Percentiles rank a stretch among this genome's conserved stretches.
Evolutionary conservation across 2,329 filamentous ascomycete genomes (phyloP).

Genomic region (Fonsecaea nubica): DNA sequence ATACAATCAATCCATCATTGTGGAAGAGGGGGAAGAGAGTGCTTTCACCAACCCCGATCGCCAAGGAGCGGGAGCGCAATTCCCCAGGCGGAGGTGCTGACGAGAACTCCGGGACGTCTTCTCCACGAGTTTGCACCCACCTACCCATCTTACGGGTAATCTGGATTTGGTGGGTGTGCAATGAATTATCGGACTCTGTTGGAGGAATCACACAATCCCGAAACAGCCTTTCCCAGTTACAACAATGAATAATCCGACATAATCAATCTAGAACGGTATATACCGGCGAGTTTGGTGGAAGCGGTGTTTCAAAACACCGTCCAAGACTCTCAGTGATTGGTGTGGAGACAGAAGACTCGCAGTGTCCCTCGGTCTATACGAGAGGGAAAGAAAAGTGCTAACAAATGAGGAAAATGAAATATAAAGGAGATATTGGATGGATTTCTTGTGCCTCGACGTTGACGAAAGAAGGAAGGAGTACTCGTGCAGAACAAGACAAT

Average conservation of each 20-base stretch:
- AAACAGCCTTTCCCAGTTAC: background rate
- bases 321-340: background rate
- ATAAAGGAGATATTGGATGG: background rate
- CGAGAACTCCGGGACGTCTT: too few species aligned
- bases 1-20: too few species aligned
- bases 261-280: conserved; percentile 3
- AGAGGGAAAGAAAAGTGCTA: background rate
- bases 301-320: conserved; percentile 15
- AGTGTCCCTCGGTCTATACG: background rate
- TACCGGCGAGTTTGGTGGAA: background rate
- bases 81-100: too few species aligned
- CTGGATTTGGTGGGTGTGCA: background rate
- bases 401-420: background rate
- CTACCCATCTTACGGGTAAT: too few species aligned
- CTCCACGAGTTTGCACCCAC: too few species aligned
- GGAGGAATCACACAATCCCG: background rate
- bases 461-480: too few species aligned
- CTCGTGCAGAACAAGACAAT: background rate
- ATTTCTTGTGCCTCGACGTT: background rate
- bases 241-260: conserved; percentile 8
- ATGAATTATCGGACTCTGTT: background rate
- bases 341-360: background rate
- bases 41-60: background rate
- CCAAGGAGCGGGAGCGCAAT: background rate
- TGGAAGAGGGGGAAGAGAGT: too few species aligned